Evolutionary conservation across 129 eudicot genomes (phyloP).

Genomic region (Escallonia rubra): DNA sequence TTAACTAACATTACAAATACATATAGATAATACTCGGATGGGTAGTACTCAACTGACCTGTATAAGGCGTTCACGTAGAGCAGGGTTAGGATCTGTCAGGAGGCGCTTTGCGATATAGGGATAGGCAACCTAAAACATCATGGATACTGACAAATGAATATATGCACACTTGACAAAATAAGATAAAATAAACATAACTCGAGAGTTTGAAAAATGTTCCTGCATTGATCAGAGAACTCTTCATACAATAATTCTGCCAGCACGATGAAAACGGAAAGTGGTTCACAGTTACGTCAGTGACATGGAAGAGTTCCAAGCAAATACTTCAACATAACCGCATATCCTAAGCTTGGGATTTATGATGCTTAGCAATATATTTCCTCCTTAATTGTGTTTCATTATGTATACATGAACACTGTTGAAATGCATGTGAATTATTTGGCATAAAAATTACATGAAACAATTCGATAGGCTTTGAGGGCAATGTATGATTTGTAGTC

Average conservation of each 20-base stretch:
- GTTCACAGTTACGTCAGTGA: neutral
- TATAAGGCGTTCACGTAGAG: slow-evolving; percentile 95
- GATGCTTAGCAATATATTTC: neutral
- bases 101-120: slow-evolving; percentile 98
- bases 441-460: too few species aligned
- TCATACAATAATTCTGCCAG: neutral
- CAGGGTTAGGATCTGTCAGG: slow-evolving; percentile 96
- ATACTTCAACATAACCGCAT: neutral
- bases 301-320: neutral
- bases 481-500: neutral
- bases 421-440: neutral
- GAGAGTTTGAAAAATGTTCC: neutral
- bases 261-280: neutral
- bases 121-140: slow-evolving; percentile 71
- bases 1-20: neutral
- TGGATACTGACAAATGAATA: slow-evolving; percentile 8
- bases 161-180: neutral
- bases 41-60: slow-evolving; percentile 47
- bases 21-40: neutral
- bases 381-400: neutral
- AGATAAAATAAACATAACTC: slow-evolving; percentile 3
- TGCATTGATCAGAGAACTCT: neutral
- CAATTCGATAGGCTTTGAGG: neutral
- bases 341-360: neutral
- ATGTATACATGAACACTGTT: neutral